Evolutionary conservation across 441 rosid genomes (phyloP).

Genomic region (Isatis lusitanica): DNA sequence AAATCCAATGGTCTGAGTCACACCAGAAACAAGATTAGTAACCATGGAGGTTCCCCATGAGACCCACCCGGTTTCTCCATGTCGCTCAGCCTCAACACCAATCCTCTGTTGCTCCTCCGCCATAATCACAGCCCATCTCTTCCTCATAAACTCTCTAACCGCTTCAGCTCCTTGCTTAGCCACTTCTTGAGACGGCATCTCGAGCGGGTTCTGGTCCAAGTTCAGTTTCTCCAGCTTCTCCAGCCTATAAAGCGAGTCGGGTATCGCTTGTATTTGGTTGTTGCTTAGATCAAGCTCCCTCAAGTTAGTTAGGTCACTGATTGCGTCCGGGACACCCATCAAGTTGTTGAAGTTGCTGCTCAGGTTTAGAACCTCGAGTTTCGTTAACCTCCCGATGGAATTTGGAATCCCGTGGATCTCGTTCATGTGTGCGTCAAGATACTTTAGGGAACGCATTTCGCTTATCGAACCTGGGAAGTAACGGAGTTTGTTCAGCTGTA

Average conservation of each 20-base stretch:
- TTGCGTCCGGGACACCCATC: constrained; percentile 52
- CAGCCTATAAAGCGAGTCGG: constrained; percentile 52
- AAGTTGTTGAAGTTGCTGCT: constrained; percentile 67
- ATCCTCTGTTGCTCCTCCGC: constrained; percentile 47
- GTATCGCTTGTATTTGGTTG: constrained; percentile 62
- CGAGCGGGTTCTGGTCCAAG: constrained; percentile 61
- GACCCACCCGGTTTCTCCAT: constrained; percentile 54
- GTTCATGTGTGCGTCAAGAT: constrained; percentile 67
- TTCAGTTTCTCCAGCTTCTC: constrained; percentile 54
- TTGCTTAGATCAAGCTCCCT: constrained; percentile 70
- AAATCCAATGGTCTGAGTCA: constrained; percentile 37
- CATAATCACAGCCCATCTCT: constrained; percentile 49
- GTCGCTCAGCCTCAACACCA: constrained; percentile 45
- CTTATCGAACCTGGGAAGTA: constrained; percentile 52
- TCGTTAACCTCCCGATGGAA: constrained; percentile 53
- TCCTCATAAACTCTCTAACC: constrained; percentile 58
- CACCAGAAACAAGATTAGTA: constrained; percentile 45
- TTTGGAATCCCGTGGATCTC: constrained; percentile 59
- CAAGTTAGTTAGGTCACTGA: constrained; percentile 51
- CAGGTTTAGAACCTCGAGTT: constrained; percentile 56
- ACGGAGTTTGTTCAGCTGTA: constrained; percentile 58
- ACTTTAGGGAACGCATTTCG: constrained; percentile 52
- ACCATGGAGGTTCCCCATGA: constrained; percentile 56
- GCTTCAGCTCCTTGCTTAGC: constrained; percentile 52
- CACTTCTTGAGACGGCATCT: constrained; percentile 53